Evolutionary conservation across 2,329 filamentous ascomycete genomes (phyloP).

Genomic region (Neofusicoccum umdonicola): DNA sequence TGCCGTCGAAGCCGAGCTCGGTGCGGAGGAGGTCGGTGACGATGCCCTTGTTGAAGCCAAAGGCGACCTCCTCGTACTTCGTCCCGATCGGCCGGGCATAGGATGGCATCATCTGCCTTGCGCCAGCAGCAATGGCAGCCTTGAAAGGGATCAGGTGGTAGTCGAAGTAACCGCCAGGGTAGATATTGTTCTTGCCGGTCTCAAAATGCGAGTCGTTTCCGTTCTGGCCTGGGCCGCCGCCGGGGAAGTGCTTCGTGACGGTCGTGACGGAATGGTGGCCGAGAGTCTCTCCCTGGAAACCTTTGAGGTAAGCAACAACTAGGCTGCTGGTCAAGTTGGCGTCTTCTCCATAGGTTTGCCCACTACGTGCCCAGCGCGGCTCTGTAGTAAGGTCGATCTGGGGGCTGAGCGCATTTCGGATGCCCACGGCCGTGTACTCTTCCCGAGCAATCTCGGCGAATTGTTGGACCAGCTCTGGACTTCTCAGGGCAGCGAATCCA

Average conservation of each 20-base stretch:
- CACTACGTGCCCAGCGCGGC: constrained; percentile 50
- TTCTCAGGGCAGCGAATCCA: constrained; percentile 51
- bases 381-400: constrained; percentile 54
- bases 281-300: constrained; percentile 48
- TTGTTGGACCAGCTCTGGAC: constrained; percentile 42
- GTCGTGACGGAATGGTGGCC: constrained; percentile 47
- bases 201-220: constrained; percentile 55
- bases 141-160: constrained; percentile 53
- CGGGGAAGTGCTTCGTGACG: constrained; percentile 56
- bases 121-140: constrained; percentile 50
- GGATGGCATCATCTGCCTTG: constrained; percentile 54
- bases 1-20: constrained; percentile 51
- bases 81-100: constrained; percentile 50
- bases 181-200: constrained; percentile 53
- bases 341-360: constrained; percentile 50
- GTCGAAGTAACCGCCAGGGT: constrained; percentile 52
- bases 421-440: constrained; percentile 45
- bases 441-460: constrained; percentile 52
- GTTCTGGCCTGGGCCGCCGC: constrained; percentile 48
- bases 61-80: constrained; percentile 48
- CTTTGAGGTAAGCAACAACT: constrained; percentile 47
- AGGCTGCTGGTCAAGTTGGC: constrained; percentile 39
- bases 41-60: constrained; percentile 53
- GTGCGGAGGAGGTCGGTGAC: constrained; percentile 50
- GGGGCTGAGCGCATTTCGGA: constrained; percentile 50